Conservation (phyloP, 257 asterid genomes). For the Asclepias syriaca region DNA sequence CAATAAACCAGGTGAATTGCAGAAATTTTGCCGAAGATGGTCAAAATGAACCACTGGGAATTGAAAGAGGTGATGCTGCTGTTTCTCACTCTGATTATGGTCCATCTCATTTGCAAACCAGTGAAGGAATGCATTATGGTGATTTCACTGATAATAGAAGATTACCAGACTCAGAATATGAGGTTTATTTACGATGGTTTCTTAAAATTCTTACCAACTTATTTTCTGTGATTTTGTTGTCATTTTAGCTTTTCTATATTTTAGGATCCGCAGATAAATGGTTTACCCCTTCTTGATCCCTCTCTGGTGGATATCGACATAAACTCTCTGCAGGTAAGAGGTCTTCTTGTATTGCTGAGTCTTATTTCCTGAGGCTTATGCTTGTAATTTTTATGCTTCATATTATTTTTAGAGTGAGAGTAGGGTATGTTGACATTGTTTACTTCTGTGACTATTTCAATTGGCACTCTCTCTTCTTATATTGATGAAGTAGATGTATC, state of each 20-base stretch:
- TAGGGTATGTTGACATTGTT: not conserved
- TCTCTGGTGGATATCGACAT: constrained; percentile 58
- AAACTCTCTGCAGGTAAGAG: constrained; percentile 70
- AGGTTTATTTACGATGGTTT: constrained; percentile 38
- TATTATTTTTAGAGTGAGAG: not conserved
- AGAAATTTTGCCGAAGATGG: constrained; percentile 37
- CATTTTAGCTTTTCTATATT: constrained; percentile 20
- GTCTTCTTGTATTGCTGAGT: constrained; percentile 13
- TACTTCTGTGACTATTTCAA: constrained; percentile 2
- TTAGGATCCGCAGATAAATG: constrained; percentile 53
- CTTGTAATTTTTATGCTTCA: not conserved
- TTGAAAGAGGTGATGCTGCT: constrained; percentile 36
- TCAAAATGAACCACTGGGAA: constrained; percentile 31
- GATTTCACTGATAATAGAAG: constrained; percentile 52
- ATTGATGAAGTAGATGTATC: not conserved
- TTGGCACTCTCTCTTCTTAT: not conserved
- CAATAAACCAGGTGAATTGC: constrained; percentile 33
- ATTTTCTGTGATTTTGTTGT: not conserved
- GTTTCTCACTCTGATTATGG: constrained; percentile 37
- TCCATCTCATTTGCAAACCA: constrained; percentile 35
- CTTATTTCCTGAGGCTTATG: not conserved
- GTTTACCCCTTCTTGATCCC: constrained; percentile 57
- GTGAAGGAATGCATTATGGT: constrained; percentile 43
- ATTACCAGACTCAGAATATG: constrained; percentile 51
- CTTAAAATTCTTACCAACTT: not conserved